Evolutionary conservation across 2,329 filamentous ascomycete species (phyloP), one percentile per base, ranked within the genome.

Genomic region (Ascochyta clinopodiicola): DNA sequence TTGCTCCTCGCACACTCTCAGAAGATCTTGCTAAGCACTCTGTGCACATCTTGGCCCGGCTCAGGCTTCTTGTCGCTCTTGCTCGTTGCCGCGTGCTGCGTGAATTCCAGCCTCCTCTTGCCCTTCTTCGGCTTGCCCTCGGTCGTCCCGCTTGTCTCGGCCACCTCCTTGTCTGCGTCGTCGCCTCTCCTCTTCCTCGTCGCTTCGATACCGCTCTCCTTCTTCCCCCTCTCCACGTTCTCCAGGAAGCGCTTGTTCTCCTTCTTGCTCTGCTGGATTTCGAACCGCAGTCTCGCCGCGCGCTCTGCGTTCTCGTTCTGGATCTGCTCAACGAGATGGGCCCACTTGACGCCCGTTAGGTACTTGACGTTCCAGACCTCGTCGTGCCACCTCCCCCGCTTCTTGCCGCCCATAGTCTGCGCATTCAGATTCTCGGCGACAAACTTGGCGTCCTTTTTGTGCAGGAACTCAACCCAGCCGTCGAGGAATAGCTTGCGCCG

Each of bases 301-400:
- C 91, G 80, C 76, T 94, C 91, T 5, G 91, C 90, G 71, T 93
- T 91, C 79, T 96, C 91, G 25, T 88, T 84, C 36, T 89, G 83
- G 63, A 94, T 92, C 77, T 93, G 89, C 73, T 91, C 88, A 52
- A 89, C 92, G 60, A 85, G 66, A 65, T 83, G 77, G 43, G 75
- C 80, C 91, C 91, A 96, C 76, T 94, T 95, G 79, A 95, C 94
- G 1, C 90, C 90, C 60, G 86, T 88, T 59, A 96, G 78, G 70
- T 96, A 96, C 57, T 90, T 83, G 60, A 95, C 79, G 66, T 89
- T 93, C 91, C 91, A 96, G 39, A 96, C 83, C 73, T 96, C 91
- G 72, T 96, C 91, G 66, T 90, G 86, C 78, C 94, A 96, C 72
- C 90, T 92, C 44, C 84, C 85, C 12, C 90, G 84, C 78, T 96